Evolutionary conservation across 1,139 yeast genomes (phyloP).

Genomic region (Diutina siamensis): DNA sequence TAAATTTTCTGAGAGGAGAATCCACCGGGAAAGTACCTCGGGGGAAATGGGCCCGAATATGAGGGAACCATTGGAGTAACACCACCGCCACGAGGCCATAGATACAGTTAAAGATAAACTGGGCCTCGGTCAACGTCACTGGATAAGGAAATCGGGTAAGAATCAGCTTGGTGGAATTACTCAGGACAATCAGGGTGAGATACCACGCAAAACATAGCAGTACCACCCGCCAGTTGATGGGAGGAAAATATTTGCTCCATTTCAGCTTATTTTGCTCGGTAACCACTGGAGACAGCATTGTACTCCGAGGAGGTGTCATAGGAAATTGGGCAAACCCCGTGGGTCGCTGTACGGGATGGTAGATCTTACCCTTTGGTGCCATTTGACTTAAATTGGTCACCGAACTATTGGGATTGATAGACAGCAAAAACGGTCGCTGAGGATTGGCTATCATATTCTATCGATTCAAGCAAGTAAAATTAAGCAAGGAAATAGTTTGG

Average conservation of each 20-base stretch:
- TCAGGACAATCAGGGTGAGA: constrained; percentile 66
- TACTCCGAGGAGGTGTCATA: constrained; percentile 7
- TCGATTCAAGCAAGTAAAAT: not conserved
- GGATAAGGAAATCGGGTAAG: constrained; percentile 64
- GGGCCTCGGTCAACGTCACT: constrained; percentile 74
- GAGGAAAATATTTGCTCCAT: constrained; percentile 13
- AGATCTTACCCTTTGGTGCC: constrained; percentile 6
- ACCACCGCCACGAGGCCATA: constrained; percentile 30
- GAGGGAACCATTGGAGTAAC: constrained; percentile 8
- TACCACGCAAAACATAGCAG: constrained; percentile 68
- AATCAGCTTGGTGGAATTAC: constrained; percentile 69
- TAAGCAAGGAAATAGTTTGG: too few species aligned
- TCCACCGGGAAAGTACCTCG: constrained; percentile 42
- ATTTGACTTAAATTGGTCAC: constrained; percentile 10
- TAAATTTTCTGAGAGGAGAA: constrained; percentile 19
- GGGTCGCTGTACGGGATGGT: constrained; percentile 11
- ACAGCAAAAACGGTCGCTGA: constrained; percentile 10
- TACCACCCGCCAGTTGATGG: constrained; percentile 20
- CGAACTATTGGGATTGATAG: constrained; percentile 15
- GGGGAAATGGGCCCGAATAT: constrained; percentile 29
- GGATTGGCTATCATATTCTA: constrained; percentile 9
- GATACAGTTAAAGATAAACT: constrained; percentile 58
- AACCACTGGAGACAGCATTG: constrained; percentile 27
- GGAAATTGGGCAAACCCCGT: constrained; percentile 7
- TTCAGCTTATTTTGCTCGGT: constrained; percentile 1